Base-by-base conservation (phyloP, 2,329 filamentous ascomycete genomes). In the Colletotrichum tropicale region DNA sequence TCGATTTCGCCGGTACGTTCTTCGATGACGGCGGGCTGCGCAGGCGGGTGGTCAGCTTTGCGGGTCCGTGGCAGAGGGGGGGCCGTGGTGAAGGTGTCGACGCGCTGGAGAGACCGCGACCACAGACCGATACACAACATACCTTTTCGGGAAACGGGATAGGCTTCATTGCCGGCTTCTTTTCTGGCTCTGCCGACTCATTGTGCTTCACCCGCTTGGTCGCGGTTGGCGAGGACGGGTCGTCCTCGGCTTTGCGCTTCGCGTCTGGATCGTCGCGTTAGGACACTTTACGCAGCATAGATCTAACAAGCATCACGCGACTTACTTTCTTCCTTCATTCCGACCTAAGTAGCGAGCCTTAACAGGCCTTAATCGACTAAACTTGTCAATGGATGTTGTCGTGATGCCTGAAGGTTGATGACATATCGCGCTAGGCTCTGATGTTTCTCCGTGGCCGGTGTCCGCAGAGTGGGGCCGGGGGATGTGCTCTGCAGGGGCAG, bases 1-100 rank as follows among this genome's bases (percentile, higher is more conserved):
- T 98, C 96, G 80, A 99, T 98, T 78, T 98, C 95, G 81, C 96
- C 96, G 82, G 93, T 94, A 80, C 96, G 94, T 85, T 99, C 97
- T 86, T 99, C 97, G 78, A 98, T 90, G 6, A 98, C 96, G 10
- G 96, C 96, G 8, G 95, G 94, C 93, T 95, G 78, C 18, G 36
- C 55, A 52, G 55, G 77, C 84, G 13, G 52, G 60, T 38, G 18
- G 43, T 76, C 32, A 76, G 65, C 70, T 74, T 48, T 67, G 69
- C 55, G 30, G 71, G 36, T 56, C 62, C 65, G 32, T 30, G 21
- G 18, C 16, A 26, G 30, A 10, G 38, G 32, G 75, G 36, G 71
- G 67, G 48, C 13, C 15, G 5, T 64, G 24, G n/a, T 24, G 32
- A 43, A 62, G 58, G 5, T 61, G 21, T 32, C 21, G 30, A 38